Evolutionary conservation across 225 moss, liverwort and hornwort species (phyloP).

Genomic region (Neckera pumila): DNA sequence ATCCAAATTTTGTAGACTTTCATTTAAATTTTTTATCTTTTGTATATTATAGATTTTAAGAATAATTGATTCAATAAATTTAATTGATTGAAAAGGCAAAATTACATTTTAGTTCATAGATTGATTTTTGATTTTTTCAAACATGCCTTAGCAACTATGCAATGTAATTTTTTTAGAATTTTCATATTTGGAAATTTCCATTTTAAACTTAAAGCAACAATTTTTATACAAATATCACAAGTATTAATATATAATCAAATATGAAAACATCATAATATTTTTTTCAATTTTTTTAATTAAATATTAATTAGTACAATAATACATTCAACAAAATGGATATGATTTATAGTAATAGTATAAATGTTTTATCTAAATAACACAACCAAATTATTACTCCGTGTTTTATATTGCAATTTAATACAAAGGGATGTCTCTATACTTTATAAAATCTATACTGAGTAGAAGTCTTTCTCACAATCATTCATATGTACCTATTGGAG

Average conservation of each 20-base stretch:
- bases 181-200: not conserved
- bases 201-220: not conserved
- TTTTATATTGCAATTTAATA: not conserved
- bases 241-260: not conserved
- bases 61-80: not conserved
- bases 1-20: too few species aligned
- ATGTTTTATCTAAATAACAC: not conserved
- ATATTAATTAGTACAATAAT: not conserved
- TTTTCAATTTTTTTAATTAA: not conserved
- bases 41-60: rapidly evolving
- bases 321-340: not conserved
- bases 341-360: not conserved
- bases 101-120: not conserved
- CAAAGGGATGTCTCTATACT: too few species aligned
- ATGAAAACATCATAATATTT: too few species aligned
- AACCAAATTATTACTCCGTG: not conserved
- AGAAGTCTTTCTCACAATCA: not conserved
- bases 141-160: not conserved
- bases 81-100: not conserved
- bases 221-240: not conserved
- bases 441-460: too few species aligned
- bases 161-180: not conserved
- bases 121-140: not conserved
- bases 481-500: not conserved
- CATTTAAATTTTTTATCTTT: not conserved